These are phyloP conservation scores for Penicillium antarcticum DNA, from an alignment of 495 filamentous ascomycete species.

Conservation along the genomic window DNA sequence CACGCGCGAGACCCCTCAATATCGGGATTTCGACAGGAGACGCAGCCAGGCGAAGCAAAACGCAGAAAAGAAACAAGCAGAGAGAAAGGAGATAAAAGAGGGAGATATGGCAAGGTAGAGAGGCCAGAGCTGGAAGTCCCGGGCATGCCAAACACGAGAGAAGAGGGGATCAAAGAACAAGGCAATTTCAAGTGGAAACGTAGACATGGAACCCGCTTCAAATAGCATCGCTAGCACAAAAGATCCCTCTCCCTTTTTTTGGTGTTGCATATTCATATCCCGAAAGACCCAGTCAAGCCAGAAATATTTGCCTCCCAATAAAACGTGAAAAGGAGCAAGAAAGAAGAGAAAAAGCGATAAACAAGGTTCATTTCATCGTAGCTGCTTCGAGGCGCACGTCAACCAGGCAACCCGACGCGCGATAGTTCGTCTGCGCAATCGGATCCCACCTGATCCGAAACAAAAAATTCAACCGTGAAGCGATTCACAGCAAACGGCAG, in stretches of 20 bases:
- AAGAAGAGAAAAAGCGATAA: constrained; percentile 19
- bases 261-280: constrained; percentile 14
- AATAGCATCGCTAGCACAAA: constrained; percentile 17
- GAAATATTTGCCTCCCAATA: constrained; percentile 14
- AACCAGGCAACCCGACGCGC: constrained; percentile 7
- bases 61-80: constrained; percentile 6
- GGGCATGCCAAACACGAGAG: constrained; percentile 1
- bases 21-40: constrained; percentile 5
- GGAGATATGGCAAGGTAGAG: not conserved
- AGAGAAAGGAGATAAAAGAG: constrained; percentile 7
- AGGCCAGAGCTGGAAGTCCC: not conserved
- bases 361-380: constrained; percentile 31
- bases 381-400: constrained; percentile 15
- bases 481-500: constrained; percentile 41
- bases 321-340: constrained; percentile 16
- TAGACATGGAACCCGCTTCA: constrained; percentile 20
- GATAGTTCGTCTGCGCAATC: constrained; percentile 1
- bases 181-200: constrained; percentile 11
- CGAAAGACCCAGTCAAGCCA: constrained; percentile 11
- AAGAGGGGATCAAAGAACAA: constrained; percentile 10
- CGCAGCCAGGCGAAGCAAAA: constrained; percentile 13
- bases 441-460: constrained; percentile 24
- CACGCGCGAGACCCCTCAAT: not conserved
- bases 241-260: constrained; percentile 6
- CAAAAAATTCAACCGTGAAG: not conserved